Evolutionary conservation across 805 yeast species (phyloP).

Genomic region (Yamadazyma endophytica): DNA sequence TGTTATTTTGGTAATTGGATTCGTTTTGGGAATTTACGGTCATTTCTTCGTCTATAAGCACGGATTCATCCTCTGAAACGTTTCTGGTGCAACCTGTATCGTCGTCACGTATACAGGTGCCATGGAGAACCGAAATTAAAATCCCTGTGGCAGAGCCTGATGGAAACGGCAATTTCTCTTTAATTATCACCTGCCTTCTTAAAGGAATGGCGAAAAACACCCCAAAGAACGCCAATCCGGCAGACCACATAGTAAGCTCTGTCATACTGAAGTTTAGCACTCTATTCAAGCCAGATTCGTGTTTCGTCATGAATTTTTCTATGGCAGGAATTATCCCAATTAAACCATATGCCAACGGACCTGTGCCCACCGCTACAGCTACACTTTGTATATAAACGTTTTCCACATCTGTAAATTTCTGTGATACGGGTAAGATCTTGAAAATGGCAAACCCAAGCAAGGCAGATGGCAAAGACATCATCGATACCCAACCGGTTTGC

Average conservation of each 20-base stretch:
- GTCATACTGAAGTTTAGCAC: slow-evolving; percentile 29
- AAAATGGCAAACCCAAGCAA: slow-evolving; percentile 81
- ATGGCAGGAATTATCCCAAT: slow-evolving; percentile 96
- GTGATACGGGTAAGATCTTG: slow-evolving; percentile 50
- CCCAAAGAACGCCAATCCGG: slow-evolving; percentile 89
- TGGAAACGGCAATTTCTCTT: slow-evolving; percentile 86
- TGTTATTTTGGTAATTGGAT: slow-evolving; percentile 47
- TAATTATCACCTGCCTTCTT: slow-evolving; percentile 80
- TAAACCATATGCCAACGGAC: slow-evolving; percentile 91
- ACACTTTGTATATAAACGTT: slow-evolving; percentile 89
- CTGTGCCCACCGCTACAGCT: slow-evolving; percentile 96
- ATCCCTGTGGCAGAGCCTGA: slow-evolving; percentile 97
- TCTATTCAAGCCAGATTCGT: slow-evolving; percentile 65
- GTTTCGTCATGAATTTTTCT: slow-evolving; percentile 75
- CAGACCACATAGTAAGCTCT: slow-evolving; percentile 75
- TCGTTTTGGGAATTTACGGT: slow-evolving; percentile 1
- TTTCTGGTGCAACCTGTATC: slow-evolving; percentile 1
- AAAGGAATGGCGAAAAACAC: slow-evolving; percentile 92
- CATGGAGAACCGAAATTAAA: slow-evolving; percentile 80
- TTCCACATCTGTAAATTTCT: slow-evolving; percentile 72
- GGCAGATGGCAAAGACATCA: slow-evolving; percentile 97
- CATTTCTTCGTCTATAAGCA: slow-evolving; percentile 1
- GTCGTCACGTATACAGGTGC: slow-evolving; percentile 49
- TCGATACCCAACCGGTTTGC: slow-evolving; percentile 98
- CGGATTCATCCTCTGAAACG: neutral